phyloP scores from a whole-genome alignment of 177 flowering plant species.

The Tripterygium wilfordii region DNA sequence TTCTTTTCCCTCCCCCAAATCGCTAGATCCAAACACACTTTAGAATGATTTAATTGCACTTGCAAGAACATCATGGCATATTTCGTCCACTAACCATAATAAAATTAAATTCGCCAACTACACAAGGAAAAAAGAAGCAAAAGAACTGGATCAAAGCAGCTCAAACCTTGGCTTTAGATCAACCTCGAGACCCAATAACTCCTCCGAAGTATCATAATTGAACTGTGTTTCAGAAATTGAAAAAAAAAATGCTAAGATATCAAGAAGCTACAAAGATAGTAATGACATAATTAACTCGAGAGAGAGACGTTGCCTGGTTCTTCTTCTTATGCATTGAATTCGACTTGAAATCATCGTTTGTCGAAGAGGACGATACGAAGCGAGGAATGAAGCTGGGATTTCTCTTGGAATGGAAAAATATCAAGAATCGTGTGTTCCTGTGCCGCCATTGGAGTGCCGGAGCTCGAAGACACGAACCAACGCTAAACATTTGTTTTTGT shows the following conservation, averaged over 20 bases:
- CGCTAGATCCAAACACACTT: too few species aligned
- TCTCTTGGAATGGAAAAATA: conserved; percentile 21
- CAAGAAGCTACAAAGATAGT: too few species aligned
- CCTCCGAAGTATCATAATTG: conserved; percentile 69
- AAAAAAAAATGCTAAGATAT: too few species aligned
- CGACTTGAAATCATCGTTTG: conserved; percentile 27
- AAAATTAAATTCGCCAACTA: too few species aligned
- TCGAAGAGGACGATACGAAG: conserved; percentile 19
- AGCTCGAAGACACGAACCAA: conserved; percentile 21
- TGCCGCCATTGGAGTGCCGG: conserved; percentile 23
- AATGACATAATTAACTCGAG: background rate
- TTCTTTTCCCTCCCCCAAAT: too few species aligned
- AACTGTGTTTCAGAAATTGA: too few species aligned
- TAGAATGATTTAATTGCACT: too few species aligned
- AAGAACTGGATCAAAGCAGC: background rate
- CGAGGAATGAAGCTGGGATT: conserved; percentile 17
- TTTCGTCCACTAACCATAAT: too few species aligned
- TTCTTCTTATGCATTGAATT: conserved; percentile 20
- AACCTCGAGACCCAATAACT: conserved; percentile 56
- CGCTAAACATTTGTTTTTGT: conserved; percentile 28
- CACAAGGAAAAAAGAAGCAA: background rate
- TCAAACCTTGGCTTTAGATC: conserved; percentile 51
- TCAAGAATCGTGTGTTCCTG: conserved; percentile 14
- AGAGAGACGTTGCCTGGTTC: conserved; percentile 16
- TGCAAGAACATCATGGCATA: too few species aligned